Percentiles rank a stretch among this genome's conserved stretches.
Evolutionary conservation across 2,329 filamentous ascomycete species (phyloP).

Genomic region (Endoconidiophora laricicola): DNA sequence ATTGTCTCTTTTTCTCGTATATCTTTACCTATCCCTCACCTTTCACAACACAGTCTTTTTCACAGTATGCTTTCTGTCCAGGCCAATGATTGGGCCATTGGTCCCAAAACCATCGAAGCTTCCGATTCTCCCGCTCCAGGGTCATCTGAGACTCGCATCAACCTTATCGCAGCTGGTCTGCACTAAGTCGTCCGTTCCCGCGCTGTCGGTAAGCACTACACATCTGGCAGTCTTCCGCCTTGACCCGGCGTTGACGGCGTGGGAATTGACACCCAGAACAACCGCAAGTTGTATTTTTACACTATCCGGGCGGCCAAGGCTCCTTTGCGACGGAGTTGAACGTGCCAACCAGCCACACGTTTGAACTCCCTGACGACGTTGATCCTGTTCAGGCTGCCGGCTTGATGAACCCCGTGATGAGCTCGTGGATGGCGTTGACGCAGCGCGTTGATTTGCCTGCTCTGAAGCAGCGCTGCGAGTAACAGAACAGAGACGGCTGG

Average conservation of each 20-base stretch:
- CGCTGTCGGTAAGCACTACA: constrained; percentile 38
- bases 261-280: constrained; percentile 27
- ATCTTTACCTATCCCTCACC: no score
- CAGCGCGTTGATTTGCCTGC: constrained; percentile 21
- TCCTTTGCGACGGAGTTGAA: constrained; percentile 32
- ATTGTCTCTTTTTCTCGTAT: neutral
- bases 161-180: constrained; percentile 33
- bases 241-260: constrained; percentile 37
- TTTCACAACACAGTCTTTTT: neutral
- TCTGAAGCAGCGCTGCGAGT: constrained; percentile 3
- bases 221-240: constrained; percentile 31
- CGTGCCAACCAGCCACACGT: constrained; percentile 23
- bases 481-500: constrained; percentile 20
- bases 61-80: neutral
- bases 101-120: neutral
- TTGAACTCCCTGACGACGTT: constrained; percentile 27
- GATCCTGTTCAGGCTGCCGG: constrained; percentile 35
- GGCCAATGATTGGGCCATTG: neutral
- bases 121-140: neutral
- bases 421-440: constrained; percentile 39
- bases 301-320: constrained; percentile 18
- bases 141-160: constrained; percentile 23
- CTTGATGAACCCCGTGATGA: constrained; percentile 37
- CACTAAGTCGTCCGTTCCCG: constrained; percentile 37
- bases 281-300: constrained; percentile 33